These are phyloP conservation scores for Sicyos baderoa DNA, from an alignment of 306 rosid genomes.

Conservation along the genomic window DNA sequence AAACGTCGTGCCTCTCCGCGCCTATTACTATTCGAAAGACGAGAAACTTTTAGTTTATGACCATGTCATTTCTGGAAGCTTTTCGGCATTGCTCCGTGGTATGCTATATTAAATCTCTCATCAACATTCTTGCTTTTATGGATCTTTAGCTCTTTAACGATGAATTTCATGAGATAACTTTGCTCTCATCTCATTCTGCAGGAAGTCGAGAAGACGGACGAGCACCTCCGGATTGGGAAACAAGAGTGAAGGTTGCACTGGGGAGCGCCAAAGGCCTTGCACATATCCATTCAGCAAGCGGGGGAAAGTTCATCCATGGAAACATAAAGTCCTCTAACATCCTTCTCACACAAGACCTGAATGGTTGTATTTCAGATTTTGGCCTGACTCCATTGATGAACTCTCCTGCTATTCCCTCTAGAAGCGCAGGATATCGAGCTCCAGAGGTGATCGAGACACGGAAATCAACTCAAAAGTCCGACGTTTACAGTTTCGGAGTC, in stretches of 20 bases:
- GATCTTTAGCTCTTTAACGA: neutral
- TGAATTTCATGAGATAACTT: neutral
- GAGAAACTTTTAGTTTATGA: constrained; percentile 38
- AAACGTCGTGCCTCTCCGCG: constrained; percentile 33
- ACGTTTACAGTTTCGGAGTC: constrained; percentile 74
- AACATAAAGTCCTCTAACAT: constrained; percentile 80
- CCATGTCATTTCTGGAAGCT: constrained; percentile 25
- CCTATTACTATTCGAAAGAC: constrained; percentile 36
- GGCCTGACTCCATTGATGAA: constrained; percentile 61
- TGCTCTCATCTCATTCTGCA: constrained; percentile 23
- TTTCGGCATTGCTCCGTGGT: constrained; percentile 32
- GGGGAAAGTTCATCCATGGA: constrained; percentile 67
- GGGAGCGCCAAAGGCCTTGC: constrained; percentile 81
- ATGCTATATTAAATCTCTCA: constrained; percentile 7
- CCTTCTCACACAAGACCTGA: constrained; percentile 52
- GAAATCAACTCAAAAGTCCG: constrained; percentile 60
- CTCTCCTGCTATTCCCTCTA: constrained; percentile 35
- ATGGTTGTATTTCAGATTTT: constrained; percentile 68
- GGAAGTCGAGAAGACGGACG: constrained; percentile 57
- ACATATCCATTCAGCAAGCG: constrained; percentile 64
- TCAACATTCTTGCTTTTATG: neutral
- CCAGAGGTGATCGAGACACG: constrained; percentile 58
- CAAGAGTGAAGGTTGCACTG: constrained; percentile 60
- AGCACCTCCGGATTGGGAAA: constrained; percentile 68
- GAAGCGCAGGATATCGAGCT: constrained; percentile 63